A percentile compares a stretch with the other conserved stretches of the same genome.
Evolutionary conservation across 345 rosid species (phyloP).

Genomic region (Lepidium didymum): DNA sequence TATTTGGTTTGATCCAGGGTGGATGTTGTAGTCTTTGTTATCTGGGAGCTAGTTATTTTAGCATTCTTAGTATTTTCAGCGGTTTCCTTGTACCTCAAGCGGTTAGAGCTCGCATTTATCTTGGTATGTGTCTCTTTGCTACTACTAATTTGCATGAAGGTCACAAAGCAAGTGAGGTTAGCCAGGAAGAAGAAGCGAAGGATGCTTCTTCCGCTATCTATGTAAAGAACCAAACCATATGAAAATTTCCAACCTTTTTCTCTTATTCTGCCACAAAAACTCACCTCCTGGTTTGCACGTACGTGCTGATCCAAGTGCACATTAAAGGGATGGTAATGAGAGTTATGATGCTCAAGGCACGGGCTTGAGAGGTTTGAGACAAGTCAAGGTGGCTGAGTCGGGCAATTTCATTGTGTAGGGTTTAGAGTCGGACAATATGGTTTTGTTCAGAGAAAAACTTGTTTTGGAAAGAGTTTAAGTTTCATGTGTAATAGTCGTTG

Average conservation of each 20-base stretch:
- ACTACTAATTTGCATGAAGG: slow-evolving; percentile 80
- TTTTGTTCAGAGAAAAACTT: not conserved
- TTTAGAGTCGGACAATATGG: slow-evolving; percentile 3
- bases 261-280: slow-evolving; percentile 2
- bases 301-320: not conserved
- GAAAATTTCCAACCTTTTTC: not conserved
- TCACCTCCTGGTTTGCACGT: slow-evolving; percentile 2
- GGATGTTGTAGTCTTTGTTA: slow-evolving; percentile 84
- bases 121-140: slow-evolving; percentile 72
- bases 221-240: slow-evolving; percentile 37
- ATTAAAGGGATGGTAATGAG: not conserved
- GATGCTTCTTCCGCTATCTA: slow-evolving; percentile 97
- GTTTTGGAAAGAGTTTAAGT: slow-evolving; percentile 10
- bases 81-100: slow-evolving; percentile 83
- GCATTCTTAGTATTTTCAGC: slow-evolving; percentile 95
- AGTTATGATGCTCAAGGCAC: not conserved
- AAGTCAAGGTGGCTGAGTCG: not conserved
- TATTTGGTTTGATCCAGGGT: slow-evolving; percentile 57
- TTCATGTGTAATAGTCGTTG: slow-evolving; percentile 18
- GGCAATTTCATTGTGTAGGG: not conserved
- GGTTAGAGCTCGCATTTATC: slow-evolving; percentile 65
- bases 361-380: slow-evolving; percentile 5
- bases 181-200: slow-evolving; percentile 90
- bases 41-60: slow-evolving; percentile 91
- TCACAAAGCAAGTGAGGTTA: slow-evolving; percentile 76